Evolutionary conservation across 805 yeast species (phyloP), one percentile per base, ranked within the genome.

Genomic region (Myxozyma geophila): DNA sequence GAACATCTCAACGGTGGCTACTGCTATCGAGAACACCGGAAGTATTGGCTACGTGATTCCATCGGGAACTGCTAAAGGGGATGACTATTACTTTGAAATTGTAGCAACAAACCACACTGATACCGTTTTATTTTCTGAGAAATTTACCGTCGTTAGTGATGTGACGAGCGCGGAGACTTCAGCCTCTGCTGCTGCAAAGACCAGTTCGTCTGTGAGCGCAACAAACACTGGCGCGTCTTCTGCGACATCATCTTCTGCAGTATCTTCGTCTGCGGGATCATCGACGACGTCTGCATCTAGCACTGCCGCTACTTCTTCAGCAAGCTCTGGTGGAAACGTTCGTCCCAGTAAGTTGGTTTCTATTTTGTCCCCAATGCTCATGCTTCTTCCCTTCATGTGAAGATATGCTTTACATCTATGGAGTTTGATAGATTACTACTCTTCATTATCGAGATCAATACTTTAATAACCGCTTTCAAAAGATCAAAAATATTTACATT

Each of bases 141-240:
- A 19, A 28, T 51, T 51, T 33, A 37, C 54, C 7, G 33, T 51
- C 19, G 37, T 36, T 23, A 51, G 54, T 19, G 54, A 51, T 17
- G 54, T 51, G 1, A 51, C 54, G 8, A 36, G 43, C 13, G 54
- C 43, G n/a, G 44, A 51, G 44, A 51, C 54, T 7, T 51, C 54
- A 2, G 54, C 54, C n/a, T 43, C 54, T 37, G 54, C 54, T 17
- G 54, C 54, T n/a, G 43, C 54, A 36, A 51, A 36, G 28, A 51
- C 54, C 8, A 36, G 4, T 3, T 50, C 54, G 9, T 37, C 54
- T 10, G 12, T 44, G 7, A 6, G 15, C 4, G 12, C 28, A 12
- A 37, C 33, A 7, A 17, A 35, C n/a, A 37, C 21, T 51, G 28
- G 33, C 19, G 33, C 44, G 12, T 51, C 54, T 8, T 36, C 43